Conservation (phyloP, 495 filamentous ascomycete species). For the Xanthoparmelia taractica region DNA sequence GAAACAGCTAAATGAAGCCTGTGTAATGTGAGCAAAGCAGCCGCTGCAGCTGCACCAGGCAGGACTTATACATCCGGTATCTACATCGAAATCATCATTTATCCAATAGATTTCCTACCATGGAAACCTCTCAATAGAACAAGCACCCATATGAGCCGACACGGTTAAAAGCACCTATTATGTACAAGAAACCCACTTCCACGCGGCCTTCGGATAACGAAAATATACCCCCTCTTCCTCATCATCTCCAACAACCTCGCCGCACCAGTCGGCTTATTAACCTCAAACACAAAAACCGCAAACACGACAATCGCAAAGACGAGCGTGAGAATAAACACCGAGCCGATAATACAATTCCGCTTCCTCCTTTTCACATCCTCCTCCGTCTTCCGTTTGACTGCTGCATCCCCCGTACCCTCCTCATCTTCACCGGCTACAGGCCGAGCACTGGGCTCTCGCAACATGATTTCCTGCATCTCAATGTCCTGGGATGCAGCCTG, state of each 20-base stretch:
- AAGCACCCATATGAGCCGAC: too few species aligned
- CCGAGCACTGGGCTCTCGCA: neutral
- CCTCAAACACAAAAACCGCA: neutral
- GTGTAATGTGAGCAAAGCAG: too few species aligned
- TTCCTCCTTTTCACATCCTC: neutral
- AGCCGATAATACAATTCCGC: neutral
- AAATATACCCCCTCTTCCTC: neutral
- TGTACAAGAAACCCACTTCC: neutral
- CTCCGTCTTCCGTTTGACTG: neutral
- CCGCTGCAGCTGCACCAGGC: too few species aligned
- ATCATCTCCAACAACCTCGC: neutral
- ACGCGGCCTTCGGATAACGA: too few species aligned
- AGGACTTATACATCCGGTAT: too few species aligned
- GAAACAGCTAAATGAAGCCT: too few species aligned
- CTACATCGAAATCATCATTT: too few species aligned
- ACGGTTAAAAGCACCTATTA: too few species aligned
- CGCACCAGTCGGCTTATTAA: neutral
- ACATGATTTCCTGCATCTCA: neutral
- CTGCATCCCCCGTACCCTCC: neutral
- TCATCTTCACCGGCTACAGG: neutral
- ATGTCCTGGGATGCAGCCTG: too few species aligned
- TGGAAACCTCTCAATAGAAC: too few species aligned
- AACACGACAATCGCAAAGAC: neutral
- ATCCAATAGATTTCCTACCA: too few species aligned
- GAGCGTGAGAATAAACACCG: neutral